These are phyloP conservation scores for Kwoniella dendrophila DNA, from an alignment of 768 basidiomycete genomes.

Conservation along the genomic window DNA sequence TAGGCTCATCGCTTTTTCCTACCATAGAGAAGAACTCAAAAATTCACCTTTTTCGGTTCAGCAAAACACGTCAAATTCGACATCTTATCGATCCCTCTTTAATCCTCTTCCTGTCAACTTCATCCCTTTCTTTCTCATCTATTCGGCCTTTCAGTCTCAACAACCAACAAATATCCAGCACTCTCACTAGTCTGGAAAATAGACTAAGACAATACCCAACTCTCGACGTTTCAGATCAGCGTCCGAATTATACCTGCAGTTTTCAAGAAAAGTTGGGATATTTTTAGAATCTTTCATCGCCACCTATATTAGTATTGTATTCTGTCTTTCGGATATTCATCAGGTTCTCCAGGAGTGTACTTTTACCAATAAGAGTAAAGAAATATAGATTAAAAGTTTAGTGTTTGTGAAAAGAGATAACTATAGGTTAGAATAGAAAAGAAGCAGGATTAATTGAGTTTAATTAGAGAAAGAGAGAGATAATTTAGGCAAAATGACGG, in stretches of 20 bases:
- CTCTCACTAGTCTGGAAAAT: not conserved
- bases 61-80: conserved; percentile 12
- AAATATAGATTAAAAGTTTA: not conserved
- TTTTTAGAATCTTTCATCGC: conserved; percentile 5
- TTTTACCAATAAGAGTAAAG: not conserved
- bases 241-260: not conserved
- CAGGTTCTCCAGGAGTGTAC: not conserved
- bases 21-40: not conserved
- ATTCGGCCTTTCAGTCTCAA: not conserved
- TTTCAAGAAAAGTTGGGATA: not conserved
- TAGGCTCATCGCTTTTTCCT: not conserved
- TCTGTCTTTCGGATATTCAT: not conserved
- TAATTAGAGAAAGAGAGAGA: not conserved
- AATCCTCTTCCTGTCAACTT: not conserved
- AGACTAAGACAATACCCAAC: not conserved
- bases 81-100: not conserved
- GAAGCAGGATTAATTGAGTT: not conserved
- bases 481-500: conserved; percentile 35
- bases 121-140: not conserved
- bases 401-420: not conserved
- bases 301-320: not conserved
- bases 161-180: conserved; percentile 11
- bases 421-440: not conserved
- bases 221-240: not conserved
- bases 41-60: not conserved